These are phyloP conservation scores for Andrographis paniculata DNA, from an alignment of 305 asterid species.

Conservation along the genomic window DNA sequence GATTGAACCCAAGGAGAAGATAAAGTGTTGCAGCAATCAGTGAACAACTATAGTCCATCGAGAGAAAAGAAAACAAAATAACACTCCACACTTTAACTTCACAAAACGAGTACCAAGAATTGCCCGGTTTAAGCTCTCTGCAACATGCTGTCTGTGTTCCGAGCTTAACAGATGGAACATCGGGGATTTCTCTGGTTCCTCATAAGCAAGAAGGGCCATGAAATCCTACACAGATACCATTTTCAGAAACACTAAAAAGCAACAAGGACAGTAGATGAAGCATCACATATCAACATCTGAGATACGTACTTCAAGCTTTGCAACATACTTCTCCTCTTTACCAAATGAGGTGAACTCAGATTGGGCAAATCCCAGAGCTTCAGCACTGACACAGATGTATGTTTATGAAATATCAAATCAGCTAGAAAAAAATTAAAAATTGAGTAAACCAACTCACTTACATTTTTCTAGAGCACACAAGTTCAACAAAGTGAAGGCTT, in stretches of 20 bases:
- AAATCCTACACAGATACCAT: slow-evolving; percentile 49
- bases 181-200: slow-evolving; percentile 87
- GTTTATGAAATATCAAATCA: slow-evolving; percentile 10
- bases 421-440: slow-evolving; percentile 10
- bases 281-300: neutral
- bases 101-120: slow-evolving; percentile 50
- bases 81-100: neutral
- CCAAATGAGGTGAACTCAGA: slow-evolving; percentile 72
- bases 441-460: slow-evolving; percentile 33
- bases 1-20: neutral
- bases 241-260: neutral
- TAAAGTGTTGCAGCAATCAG: neutral
- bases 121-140: slow-evolving; percentile 76
- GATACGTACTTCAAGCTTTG: slow-evolving; percentile 66
- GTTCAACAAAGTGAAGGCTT: slow-evolving; percentile 76
- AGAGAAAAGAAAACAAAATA: slow-evolving; percentile 13
- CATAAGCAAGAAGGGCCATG: slow-evolving; percentile 83
- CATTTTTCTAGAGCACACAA: slow-evolving; percentile 65
- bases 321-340: slow-evolving; percentile 59
- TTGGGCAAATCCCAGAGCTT: slow-evolving; percentile 86
- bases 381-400: slow-evolving; percentile 55
- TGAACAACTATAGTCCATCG: neutral
- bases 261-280: neutral
- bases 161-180: slow-evolving; percentile 76
- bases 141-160: slow-evolving; percentile 72